These are phyloP conservation scores for Penicillium ucsense DNA, from an alignment of 495 filamentous ascomycete genomes.

Conservation along the genomic window DNA sequence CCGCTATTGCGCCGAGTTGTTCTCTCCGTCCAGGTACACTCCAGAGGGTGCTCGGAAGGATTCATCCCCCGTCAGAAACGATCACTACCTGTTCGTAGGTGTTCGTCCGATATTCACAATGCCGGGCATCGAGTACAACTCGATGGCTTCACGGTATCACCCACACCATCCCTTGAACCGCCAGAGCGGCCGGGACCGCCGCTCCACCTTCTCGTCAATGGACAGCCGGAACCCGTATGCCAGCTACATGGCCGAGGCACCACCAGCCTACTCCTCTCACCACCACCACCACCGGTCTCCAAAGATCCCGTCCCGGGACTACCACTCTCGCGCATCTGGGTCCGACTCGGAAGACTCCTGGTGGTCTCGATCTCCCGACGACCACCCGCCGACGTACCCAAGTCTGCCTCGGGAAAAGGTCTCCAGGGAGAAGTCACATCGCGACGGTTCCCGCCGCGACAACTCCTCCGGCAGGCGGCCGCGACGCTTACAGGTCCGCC, in stretches of 20 bases:
- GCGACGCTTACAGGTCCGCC: slow-evolving; percentile 12
- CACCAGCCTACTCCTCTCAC: slow-evolving; percentile 6
- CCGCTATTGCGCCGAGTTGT: no score
- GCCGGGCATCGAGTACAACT: slow-evolving; percentile 15
- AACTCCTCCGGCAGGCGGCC: neutral
- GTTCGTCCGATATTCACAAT: neutral
- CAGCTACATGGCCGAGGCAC: slow-evolving; percentile 23
- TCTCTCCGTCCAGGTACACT: no score
- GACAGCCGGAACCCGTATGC: slow-evolving; percentile 32
- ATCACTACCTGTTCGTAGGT: no score
- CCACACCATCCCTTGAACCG: slow-evolving; percentile 18
- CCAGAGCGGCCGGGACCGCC: slow-evolving; percentile 3
- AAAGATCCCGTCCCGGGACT: no score
- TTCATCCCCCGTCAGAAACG: no score
- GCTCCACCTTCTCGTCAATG: slow-evolving; percentile 4
- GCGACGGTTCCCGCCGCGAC: neutral
- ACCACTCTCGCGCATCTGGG: no score
- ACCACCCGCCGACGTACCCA: slow-evolving; percentile 26
- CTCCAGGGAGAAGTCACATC: slow-evolving; percentile 8
- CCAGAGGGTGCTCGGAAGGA: no score
- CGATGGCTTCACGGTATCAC: slow-evolving; percentile 18
- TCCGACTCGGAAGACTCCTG: slow-evolving; percentile 8
- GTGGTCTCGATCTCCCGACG: slow-evolving; percentile 22
- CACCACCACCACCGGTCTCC: slow-evolving; percentile 12
- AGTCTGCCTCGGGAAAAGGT: neutral